A percentile compares a stretch with the other conserved stretches of the same genome.
Conservation (phyloP, 2,329 filamentous ascomycete species). For the Arthrobotrys musiformis region DNA sequence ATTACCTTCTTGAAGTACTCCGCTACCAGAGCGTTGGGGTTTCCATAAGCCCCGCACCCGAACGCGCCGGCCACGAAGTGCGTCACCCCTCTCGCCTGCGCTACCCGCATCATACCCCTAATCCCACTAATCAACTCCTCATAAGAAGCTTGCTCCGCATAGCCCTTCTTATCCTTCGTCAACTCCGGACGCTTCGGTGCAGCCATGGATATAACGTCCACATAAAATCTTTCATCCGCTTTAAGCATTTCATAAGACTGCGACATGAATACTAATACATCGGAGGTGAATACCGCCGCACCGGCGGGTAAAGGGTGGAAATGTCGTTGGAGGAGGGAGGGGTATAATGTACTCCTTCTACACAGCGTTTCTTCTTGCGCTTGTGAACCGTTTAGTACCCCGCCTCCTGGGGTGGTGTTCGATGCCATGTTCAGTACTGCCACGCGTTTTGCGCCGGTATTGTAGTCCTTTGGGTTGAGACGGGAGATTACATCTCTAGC, state of each 20-base stretch:
- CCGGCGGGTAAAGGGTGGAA: constrained; percentile 71
- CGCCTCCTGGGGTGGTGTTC: constrained; percentile 71
- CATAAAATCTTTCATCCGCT: constrained; percentile 68
- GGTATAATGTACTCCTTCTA: constrained; percentile 70
- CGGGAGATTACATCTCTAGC: constrained; percentile 61
- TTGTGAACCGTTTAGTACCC: constrained; percentile 70
- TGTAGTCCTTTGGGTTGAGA: constrained; percentile 59
- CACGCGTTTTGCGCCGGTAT: constrained; percentile 62
- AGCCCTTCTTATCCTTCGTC: constrained; percentile 62
- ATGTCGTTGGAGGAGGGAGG: constrained; percentile 71
- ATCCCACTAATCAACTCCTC: constrained; percentile 69
- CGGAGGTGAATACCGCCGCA: constrained; percentile 68
- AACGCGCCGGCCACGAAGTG: constrained; percentile 72
- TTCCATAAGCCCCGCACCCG: constrained; percentile 74
- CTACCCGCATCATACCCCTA: constrained; percentile 69
- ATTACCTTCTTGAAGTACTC: constrained; percentile 67
- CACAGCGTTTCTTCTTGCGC: constrained; percentile 73
- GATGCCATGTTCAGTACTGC: constrained; percentile 74
- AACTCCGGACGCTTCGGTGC: constrained; percentile 71
- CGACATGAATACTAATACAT: constrained; percentile 71
- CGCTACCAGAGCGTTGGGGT: constrained; percentile 71
- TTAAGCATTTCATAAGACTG: constrained; percentile 62
- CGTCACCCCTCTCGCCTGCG: constrained; percentile 64
- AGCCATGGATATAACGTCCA: constrained; percentile 70
- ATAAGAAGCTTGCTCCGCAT: constrained; percentile 66